phyloP scores from a whole-genome alignment of 768 basidiomycete species.

The Boletus rubescentipes region DNA sequence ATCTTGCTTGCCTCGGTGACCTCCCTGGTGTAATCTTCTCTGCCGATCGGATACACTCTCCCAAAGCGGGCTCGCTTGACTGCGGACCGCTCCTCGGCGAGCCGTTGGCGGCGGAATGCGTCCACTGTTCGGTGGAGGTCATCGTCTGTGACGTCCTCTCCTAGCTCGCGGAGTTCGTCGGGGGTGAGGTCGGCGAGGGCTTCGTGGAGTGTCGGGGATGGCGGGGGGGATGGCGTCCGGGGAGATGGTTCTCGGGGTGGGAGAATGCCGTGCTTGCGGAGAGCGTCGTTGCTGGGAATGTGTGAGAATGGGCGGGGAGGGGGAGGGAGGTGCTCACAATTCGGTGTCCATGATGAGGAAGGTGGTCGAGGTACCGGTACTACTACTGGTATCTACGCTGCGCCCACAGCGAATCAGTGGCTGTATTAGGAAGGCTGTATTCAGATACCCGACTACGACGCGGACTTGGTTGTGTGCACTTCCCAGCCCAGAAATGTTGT shows the following conservation, averaged over 20 bases:
- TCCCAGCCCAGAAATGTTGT: conserved; percentile 19
- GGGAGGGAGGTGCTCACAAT: conserved; percentile 60
- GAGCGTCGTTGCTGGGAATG: conserved; percentile 76
- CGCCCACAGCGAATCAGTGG: conserved; percentile 10
- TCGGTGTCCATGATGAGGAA: conserved; percentile 70
- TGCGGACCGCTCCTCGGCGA: conserved; percentile 60
- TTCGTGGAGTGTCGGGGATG: conserved; percentile 70
- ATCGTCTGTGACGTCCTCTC: conserved; percentile 72
- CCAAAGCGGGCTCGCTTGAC: conserved; percentile 74
- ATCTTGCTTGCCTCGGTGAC: conserved; percentile 89
- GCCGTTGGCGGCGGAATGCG: conserved; percentile 58
- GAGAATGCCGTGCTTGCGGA: conserved; percentile 89
- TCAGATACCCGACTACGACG: conserved; percentile 18
- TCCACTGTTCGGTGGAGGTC: conserved; percentile 75
- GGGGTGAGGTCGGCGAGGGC: conserved; percentile 61
- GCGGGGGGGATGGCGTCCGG: conserved; percentile 77
- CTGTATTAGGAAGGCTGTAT: conserved; percentile 32
- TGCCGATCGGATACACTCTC: conserved; percentile 79
- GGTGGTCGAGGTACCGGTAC: too few relatives aligned
- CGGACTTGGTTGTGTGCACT: conserved; percentile 27
- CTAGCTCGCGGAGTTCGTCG: conserved; percentile 64
- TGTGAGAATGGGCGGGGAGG: not conserved
- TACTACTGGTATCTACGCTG: too few relatives aligned
- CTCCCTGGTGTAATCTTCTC: conserved; percentile 93
- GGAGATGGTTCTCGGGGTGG: conserved; percentile 70